Percentiles rank a stretch among this genome's conserved stretches.
phyloP scores from a whole-genome alignment of 2,329 filamentous ascomycete genomes.

The Fusarium caatingaense region DNA sequence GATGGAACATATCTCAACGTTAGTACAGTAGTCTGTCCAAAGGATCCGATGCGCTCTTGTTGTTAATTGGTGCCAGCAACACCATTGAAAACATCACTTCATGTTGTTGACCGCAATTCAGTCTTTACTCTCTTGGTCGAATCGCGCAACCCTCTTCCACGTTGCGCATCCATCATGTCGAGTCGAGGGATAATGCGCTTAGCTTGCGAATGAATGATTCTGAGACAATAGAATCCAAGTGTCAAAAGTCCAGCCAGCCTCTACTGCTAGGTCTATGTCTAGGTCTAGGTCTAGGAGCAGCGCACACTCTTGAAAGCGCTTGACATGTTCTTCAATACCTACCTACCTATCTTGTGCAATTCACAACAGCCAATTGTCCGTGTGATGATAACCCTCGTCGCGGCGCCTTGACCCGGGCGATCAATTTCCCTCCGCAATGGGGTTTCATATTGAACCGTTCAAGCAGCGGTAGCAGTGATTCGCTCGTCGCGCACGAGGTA shows the following conservation, averaged over 20 bases:
- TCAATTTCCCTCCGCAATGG: slow-evolving; percentile 34
- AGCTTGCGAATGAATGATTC: slow-evolving; percentile 18
- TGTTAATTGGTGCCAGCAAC: not conserved
- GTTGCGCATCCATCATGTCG: slow-evolving; percentile 17
- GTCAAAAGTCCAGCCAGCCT: slow-evolving; percentile 20
- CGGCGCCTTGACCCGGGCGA: slow-evolving; percentile 34
- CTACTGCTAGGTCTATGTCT: not conserved
- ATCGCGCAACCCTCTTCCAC: slow-evolving; percentile 13
- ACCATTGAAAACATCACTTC: not conserved
- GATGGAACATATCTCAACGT: not conserved
- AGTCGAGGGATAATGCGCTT: slow-evolving; percentile 35
- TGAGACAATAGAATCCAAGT: slow-evolving; percentile 31
- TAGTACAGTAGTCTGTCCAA: not conserved
- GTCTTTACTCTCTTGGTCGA: not conserved
- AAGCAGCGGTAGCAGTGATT: slow-evolving; percentile 33
- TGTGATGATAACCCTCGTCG: slow-evolving; percentile 37
- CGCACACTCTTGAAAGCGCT: slow-evolving; percentile 15
- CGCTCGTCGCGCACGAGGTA: slow-evolving; percentile 34
- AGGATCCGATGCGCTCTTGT: not conserved
- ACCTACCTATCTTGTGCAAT: not conserved
- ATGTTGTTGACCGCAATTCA: slow-evolving; percentile 9
- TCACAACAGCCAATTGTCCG: slow-evolving; percentile 14
- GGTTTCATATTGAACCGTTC: slow-evolving; percentile 44
- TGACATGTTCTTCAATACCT: not conserved
- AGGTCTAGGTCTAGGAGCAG: slow-evolving; percentile 1